These are phyloP conservation scores for Acidiella bohemica DNA, from an alignment of 495 filamentous ascomycete genomes.

Conservation along the genomic window DNA sequence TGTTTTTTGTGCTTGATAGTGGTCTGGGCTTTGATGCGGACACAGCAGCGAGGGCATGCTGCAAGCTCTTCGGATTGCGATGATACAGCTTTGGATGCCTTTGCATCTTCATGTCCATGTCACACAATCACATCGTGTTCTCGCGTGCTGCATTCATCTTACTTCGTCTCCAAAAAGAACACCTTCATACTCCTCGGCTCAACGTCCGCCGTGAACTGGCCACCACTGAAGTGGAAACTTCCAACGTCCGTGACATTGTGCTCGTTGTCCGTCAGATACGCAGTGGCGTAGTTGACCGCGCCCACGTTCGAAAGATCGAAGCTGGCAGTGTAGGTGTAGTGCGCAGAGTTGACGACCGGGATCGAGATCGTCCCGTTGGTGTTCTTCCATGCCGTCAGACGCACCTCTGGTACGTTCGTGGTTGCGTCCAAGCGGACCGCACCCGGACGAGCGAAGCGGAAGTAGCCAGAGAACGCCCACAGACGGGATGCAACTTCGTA, in stretches of 20 bases:
- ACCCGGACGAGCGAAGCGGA: conserved; percentile 18
- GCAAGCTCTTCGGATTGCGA: no score
- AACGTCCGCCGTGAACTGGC: conserved; percentile 9
- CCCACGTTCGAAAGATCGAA: conserved; percentile 6
- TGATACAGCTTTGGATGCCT: no score
- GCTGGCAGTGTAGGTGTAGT: conserved; percentile 14
- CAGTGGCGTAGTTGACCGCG: conserved; percentile 6
- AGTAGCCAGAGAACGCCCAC: conserved; percentile 19
- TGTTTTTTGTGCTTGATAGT: no score
- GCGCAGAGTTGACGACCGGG: conserved; percentile 17
- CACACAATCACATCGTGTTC: no score
- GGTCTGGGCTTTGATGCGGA: no score
- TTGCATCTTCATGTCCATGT: no score
- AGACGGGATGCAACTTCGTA: conserved; percentile 16
- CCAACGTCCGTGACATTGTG: conserved; percentile 12
- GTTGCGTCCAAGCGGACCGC: conserved; percentile 11
- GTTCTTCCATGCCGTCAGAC: conserved; percentile 15
- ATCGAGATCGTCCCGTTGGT: conserved; percentile 18
- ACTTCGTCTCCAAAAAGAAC: conserved; percentile 14
- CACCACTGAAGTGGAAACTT: conserved; percentile 1
- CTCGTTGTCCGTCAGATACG: conserved; percentile 17
- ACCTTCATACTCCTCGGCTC: conserved; percentile 17
- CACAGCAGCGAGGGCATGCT: no score
- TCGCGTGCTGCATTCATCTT: no score
- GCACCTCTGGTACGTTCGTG: conserved; percentile 10